phyloP scores from a whole-genome alignment of 306 rosid genomes.

The Quercus ilex region DNA sequence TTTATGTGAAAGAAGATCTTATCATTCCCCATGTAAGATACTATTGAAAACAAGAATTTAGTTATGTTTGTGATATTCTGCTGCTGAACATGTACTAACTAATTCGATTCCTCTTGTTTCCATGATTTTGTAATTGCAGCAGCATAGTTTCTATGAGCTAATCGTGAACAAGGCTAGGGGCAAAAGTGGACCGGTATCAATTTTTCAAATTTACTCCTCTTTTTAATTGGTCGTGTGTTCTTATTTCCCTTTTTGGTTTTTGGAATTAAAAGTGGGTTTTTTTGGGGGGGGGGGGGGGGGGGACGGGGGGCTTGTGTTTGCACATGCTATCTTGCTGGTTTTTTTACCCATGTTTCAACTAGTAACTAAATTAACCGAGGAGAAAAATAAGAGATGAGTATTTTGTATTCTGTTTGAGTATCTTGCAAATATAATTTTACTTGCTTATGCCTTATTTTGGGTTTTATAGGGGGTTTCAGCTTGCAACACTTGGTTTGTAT shows the following conservation, averaged over 20 bases:
- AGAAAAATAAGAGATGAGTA: background rate
- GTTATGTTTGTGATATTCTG: conserved; percentile 7
- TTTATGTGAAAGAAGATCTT: conserved; percentile 95
- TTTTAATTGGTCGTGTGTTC: too few species aligned
- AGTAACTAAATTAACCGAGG: background rate
- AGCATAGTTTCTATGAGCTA: conserved; percentile 92
- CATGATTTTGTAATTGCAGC: conserved; percentile 50
- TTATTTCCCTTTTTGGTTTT: background rate
- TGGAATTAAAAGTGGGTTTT: background rate
- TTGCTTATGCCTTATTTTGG: background rate
- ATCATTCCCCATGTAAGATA: conserved; percentile 87
- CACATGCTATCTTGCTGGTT: background rate
- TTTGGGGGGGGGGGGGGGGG: background rate
- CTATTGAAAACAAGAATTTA: background rate
- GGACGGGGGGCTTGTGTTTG: background rate
- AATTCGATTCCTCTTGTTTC: conserved; percentile 2
- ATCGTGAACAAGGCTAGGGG: conserved; percentile 94
- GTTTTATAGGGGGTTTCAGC: too few species aligned
- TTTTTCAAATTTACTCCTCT: too few species aligned
- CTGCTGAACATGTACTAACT: conserved; percentile 22
- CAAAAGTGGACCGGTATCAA: conserved; percentile 82
- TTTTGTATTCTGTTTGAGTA: background rate
- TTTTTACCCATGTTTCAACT: background rate
- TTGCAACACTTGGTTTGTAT: too few species aligned
- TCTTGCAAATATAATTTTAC: background rate